Evolutionary conservation across 495 filamentous ascomycete species (phyloP), one percentile per base, ranked within the genome.

Genomic region (Tuber calosporum): DNA sequence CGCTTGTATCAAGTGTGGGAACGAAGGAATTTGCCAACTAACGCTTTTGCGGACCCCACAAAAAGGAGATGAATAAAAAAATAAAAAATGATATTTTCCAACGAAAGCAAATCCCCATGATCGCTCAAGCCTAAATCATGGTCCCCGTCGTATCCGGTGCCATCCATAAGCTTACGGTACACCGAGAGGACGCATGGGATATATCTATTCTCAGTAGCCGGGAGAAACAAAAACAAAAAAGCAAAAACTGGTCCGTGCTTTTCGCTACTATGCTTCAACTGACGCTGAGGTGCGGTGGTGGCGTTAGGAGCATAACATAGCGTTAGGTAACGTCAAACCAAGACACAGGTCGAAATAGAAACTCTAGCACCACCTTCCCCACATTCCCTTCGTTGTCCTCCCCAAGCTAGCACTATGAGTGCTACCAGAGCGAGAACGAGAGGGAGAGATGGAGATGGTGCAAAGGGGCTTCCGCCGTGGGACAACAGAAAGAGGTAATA

Each of bases 281-380:
- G 48, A 30, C 48, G 6, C 48, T 13, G 48, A 1, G 11, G n/a
- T 13, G 48, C 8, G 9, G 45, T 45, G 42, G 42, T 53, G 45
- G 45, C 22, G 45, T 53, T 22, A n/a, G 20, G 9, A 58, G n/a
- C n/a, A 58, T 30, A 9, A 26, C n/a, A 58, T 58, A n/a, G 9
- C 20, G 45, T n/a, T n/a, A 53, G 48, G 48, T 58, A 58, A 58
- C 48, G 48, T 58, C 48, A 58, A 58, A 58, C 13, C n/a, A 58
- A 58, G 48, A 58, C 48, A 58, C 48, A 58, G 30, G n/a, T 30
- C 8, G n/a, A 58, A 58, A 58, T 26, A 58, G n/a, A 58, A 58
- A 30, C 8, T 7, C 30, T 20, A 26, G 26, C 9, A 58, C n/a
- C 48, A 58, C n/a, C n/a, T 58, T 30, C 48, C 48, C 48, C 48